Percentiles rank a stretch among this genome's conserved stretches.
Evolutionary conservation across 768 basidiomycete species (phyloP).

Genomic region (Cubamyces lactineus): DNA sequence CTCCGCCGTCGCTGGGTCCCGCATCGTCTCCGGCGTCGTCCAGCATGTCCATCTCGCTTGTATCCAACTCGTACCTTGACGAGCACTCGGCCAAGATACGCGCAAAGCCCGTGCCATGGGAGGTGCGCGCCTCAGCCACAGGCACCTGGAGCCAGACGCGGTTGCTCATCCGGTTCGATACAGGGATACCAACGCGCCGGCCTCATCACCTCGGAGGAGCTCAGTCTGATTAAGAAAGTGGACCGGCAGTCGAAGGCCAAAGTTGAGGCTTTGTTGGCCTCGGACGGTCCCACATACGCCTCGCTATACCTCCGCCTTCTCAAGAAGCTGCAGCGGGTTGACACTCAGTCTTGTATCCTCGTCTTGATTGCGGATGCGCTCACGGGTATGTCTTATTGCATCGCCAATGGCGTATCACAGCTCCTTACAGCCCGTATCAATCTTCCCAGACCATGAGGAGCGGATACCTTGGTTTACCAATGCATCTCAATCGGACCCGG

Average conservation of each 20-base stretch:
- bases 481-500: constrained; percentile 66
- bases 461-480: constrained; percentile 76
- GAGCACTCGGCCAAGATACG: constrained; percentile 87
- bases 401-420: neutral
- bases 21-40: constrained; percentile 1
- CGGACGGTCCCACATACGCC: constrained; percentile 84
- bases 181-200: constrained; percentile 96
- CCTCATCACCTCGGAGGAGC: constrained; percentile 85
- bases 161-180: constrained; percentile 28
- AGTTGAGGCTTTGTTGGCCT: constrained; percentile 75
- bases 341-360: constrained; percentile 86
- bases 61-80: constrained; percentile 83
- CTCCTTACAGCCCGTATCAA: neutral
- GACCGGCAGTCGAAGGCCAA: constrained; percentile 78
- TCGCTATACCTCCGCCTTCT: constrained; percentile 88
- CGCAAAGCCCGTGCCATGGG: constrained; percentile 94
- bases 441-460: constrained; percentile 78
- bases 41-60: constrained; percentile 73
- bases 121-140: constrained; percentile 54
- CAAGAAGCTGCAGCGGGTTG: constrained; percentile 81
- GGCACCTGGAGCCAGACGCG: constrained; percentile 1
- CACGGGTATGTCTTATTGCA: constrained; percentile 51
- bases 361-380: constrained; percentile 90
- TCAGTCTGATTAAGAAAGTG: constrained; percentile 86
- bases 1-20: neutral